Percentiles rank a stretch among this genome's conserved stretches.
These are phyloP conservation scores for Trichosporon sp. DNA, from an alignment of 1,284 basidiomycete species.

Conservation along the genomic window DNA sequence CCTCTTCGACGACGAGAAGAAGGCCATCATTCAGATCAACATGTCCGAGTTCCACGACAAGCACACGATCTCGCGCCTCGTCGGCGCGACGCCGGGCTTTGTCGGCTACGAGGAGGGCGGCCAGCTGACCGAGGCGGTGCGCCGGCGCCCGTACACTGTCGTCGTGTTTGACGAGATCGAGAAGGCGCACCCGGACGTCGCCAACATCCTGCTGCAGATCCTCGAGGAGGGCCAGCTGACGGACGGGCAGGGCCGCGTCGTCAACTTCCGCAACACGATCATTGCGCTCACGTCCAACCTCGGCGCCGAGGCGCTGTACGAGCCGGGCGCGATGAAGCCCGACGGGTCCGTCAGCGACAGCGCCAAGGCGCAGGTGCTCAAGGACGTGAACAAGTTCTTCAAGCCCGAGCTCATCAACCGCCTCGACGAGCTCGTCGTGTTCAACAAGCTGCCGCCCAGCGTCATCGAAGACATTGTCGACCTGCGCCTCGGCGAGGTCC, in stretches of 20 bases:
- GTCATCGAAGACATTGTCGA: slow-evolving; percentile 73
- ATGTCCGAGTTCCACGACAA: slow-evolving; percentile 91
- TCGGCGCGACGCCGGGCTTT: slow-evolving; percentile 87
- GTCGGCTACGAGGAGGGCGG: slow-evolving; percentile 83
- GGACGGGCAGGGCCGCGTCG: slow-evolving; percentile 54
- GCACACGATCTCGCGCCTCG: slow-evolving; percentile 81
- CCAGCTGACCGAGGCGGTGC: slow-evolving; percentile 80
- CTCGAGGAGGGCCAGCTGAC: slow-evolving; percentile 87
- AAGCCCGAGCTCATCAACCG: slow-evolving; percentile 87
- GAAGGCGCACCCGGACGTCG: slow-evolving; percentile 83
- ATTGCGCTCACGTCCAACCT: slow-evolving; percentile 93
- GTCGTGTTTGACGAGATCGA: slow-evolving; percentile 71
- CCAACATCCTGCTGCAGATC: slow-evolving; percentile 86
- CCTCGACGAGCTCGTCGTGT: slow-evolving; percentile 78
- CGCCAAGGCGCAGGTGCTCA: slow-evolving; percentile 67
- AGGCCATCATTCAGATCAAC: slow-evolving; percentile 81
- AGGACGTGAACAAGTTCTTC: slow-evolving; percentile 71
- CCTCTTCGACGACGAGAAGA: slow-evolving; percentile 79
- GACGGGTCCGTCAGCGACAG: slow-evolving; percentile 64
- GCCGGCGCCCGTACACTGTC: slow-evolving; percentile 59
- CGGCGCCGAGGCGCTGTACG: slow-evolving; percentile 68
- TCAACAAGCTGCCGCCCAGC: slow-evolving; percentile 74
- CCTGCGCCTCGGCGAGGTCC: slow-evolving; percentile 69
- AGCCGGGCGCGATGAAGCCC: slow-evolving; percentile 60
- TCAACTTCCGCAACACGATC: slow-evolving; percentile 67